Base-by-base conservation (phyloP, 2,329 filamentous ascomycete species). In the Parastagonospora avenae region DNA sequence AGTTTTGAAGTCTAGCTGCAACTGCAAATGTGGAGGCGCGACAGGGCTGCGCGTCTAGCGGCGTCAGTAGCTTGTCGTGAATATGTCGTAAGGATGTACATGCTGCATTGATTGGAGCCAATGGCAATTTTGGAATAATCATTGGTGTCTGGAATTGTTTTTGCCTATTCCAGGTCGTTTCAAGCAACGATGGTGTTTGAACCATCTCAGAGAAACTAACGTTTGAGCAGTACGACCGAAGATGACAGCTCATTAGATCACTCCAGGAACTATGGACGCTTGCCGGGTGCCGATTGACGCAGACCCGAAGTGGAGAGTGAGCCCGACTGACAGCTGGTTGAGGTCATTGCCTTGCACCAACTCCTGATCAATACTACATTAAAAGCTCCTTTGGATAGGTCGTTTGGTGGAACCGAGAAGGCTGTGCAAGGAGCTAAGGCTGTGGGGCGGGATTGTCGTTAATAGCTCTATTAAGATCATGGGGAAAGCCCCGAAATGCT, bases 41-140 rank as follows among this genome's bases (percentile, higher is more conserved):
- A n/a, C 42, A 38, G 11, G 42, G 41, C 35, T 53, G 59, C 27
- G 40, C 40, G 27, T 32, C 28, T 31, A 32, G 35, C 55, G 60
- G 59, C 50, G 48, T 46, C 38, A 16, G 32, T 49, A 52, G 32
- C 54, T 44, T 39, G 55, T 28, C 40, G 33, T 28, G 15, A 42
- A 19, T 42, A 15, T 30, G 15, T 10, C 39, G 10, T 42, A 30
- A 52, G 19, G 3, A 24, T 24, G 19, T 24, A 24, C n/a, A n/a
- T n/a, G n/a, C 27, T 61, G 62, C 63, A 65, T 65, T 55, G 53
- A 59, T 57, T 52, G 31, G 38, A 38, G 42, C 59, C 60, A 66
- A 63, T 63, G 31, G 53, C 31, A 59, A 61, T 60, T 54, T 59
- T 54, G 50, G 50, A 54, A 59, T 62, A 56, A 61, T 46, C 32